phyloP scores from a whole-genome alignment of 2,329 filamentous ascomycete genomes.

The Emericellopsis cladophorae region DNA sequence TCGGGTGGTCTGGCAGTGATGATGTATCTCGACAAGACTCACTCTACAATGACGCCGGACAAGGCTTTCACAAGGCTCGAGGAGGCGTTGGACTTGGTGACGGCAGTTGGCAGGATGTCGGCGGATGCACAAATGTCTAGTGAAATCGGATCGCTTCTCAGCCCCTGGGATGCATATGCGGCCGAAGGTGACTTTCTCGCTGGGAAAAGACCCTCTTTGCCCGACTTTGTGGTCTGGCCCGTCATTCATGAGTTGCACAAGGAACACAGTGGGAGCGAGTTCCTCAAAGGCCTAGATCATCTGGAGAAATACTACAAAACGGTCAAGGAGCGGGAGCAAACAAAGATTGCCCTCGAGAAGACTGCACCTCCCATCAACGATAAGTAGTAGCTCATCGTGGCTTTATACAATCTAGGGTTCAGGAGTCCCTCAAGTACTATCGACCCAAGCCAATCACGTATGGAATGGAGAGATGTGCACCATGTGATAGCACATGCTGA shows the following conservation, averaged over 20 bases:
- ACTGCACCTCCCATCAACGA: neutral
- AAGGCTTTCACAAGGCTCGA: conserved; percentile 28
- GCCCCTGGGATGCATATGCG: conserved; percentile 25
- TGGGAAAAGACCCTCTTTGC: conserved; percentile 25
- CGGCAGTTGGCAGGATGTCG: conserved; percentile 16
- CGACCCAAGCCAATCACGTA: too few species aligned
- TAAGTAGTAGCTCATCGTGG: too few species aligned
- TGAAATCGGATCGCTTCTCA: conserved; percentile 16
- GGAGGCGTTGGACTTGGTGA: conserved; percentile 19
- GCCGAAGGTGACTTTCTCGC: conserved; percentile 27
- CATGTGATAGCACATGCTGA: too few species aligned
- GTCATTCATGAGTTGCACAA: conserved; percentile 32
- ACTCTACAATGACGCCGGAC: conserved; percentile 24
- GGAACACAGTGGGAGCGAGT: conserved; percentile 15
- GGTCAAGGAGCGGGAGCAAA: conserved; percentile 10
- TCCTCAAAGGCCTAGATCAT: conserved; percentile 13
- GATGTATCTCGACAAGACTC: conserved; percentile 46
- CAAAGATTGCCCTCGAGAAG: conserved; percentile 9
- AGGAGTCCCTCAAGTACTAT: too few species aligned
- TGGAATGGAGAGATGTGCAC: too few species aligned
- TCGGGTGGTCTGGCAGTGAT: conserved; percentile 40
- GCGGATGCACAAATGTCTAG: conserved; percentile 1
- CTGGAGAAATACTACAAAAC: conserved; percentile 25
- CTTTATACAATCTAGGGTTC: too few species aligned
- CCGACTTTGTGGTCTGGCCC: conserved; percentile 47